Conservation (phyloP, 1,139 yeast genomes). For the Trichomonascaceae sp. region DNA sequence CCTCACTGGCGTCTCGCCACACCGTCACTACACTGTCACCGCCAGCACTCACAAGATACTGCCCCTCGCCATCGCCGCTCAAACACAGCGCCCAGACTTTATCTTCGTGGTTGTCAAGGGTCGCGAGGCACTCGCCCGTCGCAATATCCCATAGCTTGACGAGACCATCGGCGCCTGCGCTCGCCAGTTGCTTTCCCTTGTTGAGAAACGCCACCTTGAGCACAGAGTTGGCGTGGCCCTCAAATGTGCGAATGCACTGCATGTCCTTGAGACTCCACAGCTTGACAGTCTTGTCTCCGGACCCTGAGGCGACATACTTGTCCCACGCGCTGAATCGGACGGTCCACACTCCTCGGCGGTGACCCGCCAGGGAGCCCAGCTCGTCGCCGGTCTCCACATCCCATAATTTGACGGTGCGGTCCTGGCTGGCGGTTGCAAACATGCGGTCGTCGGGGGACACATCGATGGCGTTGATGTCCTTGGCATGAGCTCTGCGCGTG, state of each 20-base stretch:
- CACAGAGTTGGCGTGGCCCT: constrained; percentile 89
- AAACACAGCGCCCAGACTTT: constrained; percentile 84
- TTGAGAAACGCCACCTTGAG: constrained; percentile 66
- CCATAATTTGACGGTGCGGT: constrained; percentile 86
- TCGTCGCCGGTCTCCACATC: constrained; percentile 70
- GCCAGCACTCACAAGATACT: constrained; percentile 65
- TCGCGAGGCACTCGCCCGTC: constrained; percentile 64
- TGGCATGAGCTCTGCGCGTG: constrained; percentile 93
- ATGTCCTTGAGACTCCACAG: constrained; percentile 78
- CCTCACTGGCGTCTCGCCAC: constrained; percentile 83
- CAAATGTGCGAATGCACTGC: constrained; percentile 68
- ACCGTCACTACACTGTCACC: constrained; percentile 86
- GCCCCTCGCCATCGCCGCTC: constrained; percentile 37
- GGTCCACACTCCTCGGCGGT: constrained; percentile 91
- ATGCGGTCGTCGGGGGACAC: constrained; percentile 77
- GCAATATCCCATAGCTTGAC: constrained; percentile 75
- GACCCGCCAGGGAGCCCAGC: constrained; percentile 74
- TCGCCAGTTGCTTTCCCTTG: constrained; percentile 53
- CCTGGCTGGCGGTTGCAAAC: constrained; percentile 94
- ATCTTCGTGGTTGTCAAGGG: constrained; percentile 84
- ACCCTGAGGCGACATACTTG: constrained; percentile 54
- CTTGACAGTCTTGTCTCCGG: constrained; percentile 85
- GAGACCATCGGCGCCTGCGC: constrained; percentile 91
- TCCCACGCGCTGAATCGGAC: constrained; percentile 71
- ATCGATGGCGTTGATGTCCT: constrained; percentile 82